Evolutionary conservation across 2,329 filamentous ascomycete species (phyloP), one percentile per base, ranked within the genome.

Genomic region (Cladophialophora exuberans): DNA sequence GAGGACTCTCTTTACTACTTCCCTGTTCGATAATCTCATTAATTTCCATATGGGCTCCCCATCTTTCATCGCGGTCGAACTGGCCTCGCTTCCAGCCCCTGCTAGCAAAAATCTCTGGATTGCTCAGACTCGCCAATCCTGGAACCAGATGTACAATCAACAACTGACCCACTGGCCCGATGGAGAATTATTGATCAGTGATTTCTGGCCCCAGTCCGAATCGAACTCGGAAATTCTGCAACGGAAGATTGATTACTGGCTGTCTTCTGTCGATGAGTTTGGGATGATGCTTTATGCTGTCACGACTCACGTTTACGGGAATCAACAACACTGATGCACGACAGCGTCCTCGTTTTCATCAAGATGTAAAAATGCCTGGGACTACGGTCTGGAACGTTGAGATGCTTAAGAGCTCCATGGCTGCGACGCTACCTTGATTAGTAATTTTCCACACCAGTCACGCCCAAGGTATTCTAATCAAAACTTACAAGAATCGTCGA

Each of bases 201-300:
- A 83, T 59, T 67, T 83, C 1, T 83, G 80, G 80, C 71, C 73
- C 0, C 68, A 70, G 2, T 25, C 51, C 0, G 67, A 68, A 1
- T 50, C 73, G 7, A 64, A 68, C 15, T 69, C 72, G 4, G 52
- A 64, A 0, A 50, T 73, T n/a, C 42, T 57, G 0, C 57, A 66
- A 17, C 70, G 72, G 44, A 69, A 68, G 1, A 72, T 81, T 1
- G 77, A 80, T 23, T 65, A 62, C 15, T 83, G 81, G 81, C 52
- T 83, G 4, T 73, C 78, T 47, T 64, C 66, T 13, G 65, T 80
- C 1, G 81, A 83, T 61, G 79, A 80, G 44, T 83, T 76, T 64
- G 80, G 80, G 1, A 80, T 73, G 17, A 79, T 81, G 76, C 45
- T 83, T 1, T 82, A 79, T 58, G 71, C 76, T 0, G 75, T 80